Evolutionary conservation across 306 rosid genomes (phyloP).

Genomic region (Neltuma alba): DNA sequence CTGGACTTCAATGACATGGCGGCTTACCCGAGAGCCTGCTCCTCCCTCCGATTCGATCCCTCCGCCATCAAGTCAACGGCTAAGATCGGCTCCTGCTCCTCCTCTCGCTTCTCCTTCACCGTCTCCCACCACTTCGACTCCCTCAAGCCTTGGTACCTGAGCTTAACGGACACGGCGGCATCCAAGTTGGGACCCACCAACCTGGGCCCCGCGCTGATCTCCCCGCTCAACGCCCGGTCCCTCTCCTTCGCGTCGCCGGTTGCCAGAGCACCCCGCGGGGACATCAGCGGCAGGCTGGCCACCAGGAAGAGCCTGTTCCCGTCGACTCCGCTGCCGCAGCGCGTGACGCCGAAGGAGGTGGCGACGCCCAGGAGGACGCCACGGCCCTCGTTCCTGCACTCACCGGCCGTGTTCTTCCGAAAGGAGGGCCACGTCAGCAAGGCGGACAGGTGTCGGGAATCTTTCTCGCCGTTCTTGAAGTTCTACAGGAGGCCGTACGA

Average conservation of each 20-base stretch:
- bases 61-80: slow-evolving; percentile 62
- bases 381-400: slow-evolving; percentile 77
- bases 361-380: slow-evolving; percentile 47
- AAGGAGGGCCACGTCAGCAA: slow-evolving; percentile 61
- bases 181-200: slow-evolving; percentile 88
- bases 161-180: slow-evolving; percentile 77
- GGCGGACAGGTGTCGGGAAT: slow-evolving; percentile 66
- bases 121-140: slow-evolving; percentile 87
- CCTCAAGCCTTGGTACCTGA: slow-evolving; percentile 94
- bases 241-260: slow-evolving; percentile 91
- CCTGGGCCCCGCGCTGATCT: slow-evolving; percentile 76
- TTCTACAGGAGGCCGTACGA: slow-evolving; percentile 84
- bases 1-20: slow-evolving; percentile 71
- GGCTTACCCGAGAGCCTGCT: slow-evolving; percentile 66
- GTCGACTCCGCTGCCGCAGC: slow-evolving; percentile 83
- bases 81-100: slow-evolving; percentile 81
- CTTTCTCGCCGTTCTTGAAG: slow-evolving; percentile 72
- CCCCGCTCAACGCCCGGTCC: slow-evolving; percentile 86
- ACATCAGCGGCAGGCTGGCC: slow-evolving; percentile 41
- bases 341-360: slow-evolving; percentile 33
- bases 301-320: slow-evolving; percentile 71
- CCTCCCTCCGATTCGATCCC: slow-evolving; percentile 83
- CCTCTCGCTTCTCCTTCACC: slow-evolving; percentile 96
- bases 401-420: slow-evolving; percentile 86
- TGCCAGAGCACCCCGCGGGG: slow-evolving; percentile 66